Evolutionary conservation across 1,284 basidiomycete genomes (phyloP).

Genomic region (Thecaphora thlaspeos): DNA sequence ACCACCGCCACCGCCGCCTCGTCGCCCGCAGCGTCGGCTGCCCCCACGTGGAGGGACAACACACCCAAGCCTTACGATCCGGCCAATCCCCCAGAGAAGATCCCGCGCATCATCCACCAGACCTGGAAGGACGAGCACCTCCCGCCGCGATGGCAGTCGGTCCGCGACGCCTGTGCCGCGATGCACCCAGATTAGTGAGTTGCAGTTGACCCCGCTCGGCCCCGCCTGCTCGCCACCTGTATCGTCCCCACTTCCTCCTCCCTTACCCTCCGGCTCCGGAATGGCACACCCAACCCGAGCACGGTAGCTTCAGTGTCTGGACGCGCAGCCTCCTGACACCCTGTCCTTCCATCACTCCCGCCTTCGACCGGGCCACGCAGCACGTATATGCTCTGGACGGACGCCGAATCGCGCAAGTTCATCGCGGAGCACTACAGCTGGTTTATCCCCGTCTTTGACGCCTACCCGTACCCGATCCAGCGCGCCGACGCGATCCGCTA

Average conservation of each 20-base stretch:
- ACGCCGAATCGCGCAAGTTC: slow-evolving; percentile 83
- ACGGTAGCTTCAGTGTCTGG: no score
- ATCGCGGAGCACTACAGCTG: slow-evolving; percentile 83
- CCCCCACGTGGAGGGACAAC: slow-evolving; percentile 25
- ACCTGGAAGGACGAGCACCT: slow-evolving; percentile 93
- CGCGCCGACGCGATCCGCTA: slow-evolving; percentile 97
- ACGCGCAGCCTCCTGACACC: no score
- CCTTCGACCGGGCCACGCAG: slow-evolving; percentile 63
- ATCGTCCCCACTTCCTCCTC: no score
- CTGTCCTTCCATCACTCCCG: background rate
- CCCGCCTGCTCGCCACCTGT: no score
- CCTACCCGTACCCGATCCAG: slow-evolving; percentile 90
- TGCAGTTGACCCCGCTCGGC: no score
- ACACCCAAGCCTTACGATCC: slow-evolving; percentile 24
- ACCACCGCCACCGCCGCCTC: slow-evolving; percentile 9
- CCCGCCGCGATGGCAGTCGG: slow-evolving; percentile 74
- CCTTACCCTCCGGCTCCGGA: no score
- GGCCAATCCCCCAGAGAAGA: slow-evolving; percentile 55
- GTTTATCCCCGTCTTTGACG: slow-evolving; percentile 89
- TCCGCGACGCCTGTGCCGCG: slow-evolving; percentile 57
- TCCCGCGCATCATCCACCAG: slow-evolving; percentile 94
- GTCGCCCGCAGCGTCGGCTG: slow-evolving; percentile 13
- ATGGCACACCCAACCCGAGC: no score
- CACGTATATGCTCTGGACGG: slow-evolving; percentile 97
- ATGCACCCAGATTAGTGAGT: slow-evolving; percentile 79